Evolutionary conservation across 148 eudicot species (phyloP).

Genomic region (Suaeda aralocaspica): DNA sequence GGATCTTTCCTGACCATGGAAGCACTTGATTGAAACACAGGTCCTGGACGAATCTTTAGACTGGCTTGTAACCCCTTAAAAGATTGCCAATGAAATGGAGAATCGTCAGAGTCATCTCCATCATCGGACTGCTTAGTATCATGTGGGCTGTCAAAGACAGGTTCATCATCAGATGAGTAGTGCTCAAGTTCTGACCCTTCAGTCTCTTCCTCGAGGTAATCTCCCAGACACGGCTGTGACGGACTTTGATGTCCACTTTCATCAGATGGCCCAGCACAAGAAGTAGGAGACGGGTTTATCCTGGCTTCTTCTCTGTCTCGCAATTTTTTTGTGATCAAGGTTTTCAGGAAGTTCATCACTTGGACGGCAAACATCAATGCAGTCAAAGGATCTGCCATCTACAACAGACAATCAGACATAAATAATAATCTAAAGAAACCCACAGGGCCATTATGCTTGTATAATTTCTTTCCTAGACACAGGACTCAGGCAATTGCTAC

Average conservation of each 20-base stretch:
- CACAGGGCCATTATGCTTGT: neutral
- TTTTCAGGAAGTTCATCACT: slow-evolving; percentile 96
- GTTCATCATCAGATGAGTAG: slow-evolving; percentile 43
- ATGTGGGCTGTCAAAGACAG: slow-evolving; percentile 36
- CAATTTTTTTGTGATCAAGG: slow-evolving; percentile 67
- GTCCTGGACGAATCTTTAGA: slow-evolving; percentile 16
- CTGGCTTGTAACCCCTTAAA: slow-evolving; percentile 30
- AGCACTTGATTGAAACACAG: slow-evolving; percentile 39
- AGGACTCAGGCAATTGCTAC: neutral
- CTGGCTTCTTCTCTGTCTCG: slow-evolving; percentile 60
- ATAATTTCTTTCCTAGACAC: neutral
- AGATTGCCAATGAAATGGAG: slow-evolving; percentile 36
- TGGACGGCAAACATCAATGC: slow-evolving; percentile 90
- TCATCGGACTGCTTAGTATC: slow-evolving; percentile 33
- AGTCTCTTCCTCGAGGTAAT: slow-evolving; percentile 34
- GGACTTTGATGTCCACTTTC: slow-evolving; percentile 68
- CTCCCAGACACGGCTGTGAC: slow-evolving; percentile 37
- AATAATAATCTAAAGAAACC: neutral
- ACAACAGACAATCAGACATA: slow-evolving; percentile 14
- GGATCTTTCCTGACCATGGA: slow-evolving; percentile 24
- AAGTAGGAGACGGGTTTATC: slow-evolving; percentile 37
- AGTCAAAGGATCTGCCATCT: slow-evolving; percentile 95
- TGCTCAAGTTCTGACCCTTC: slow-evolving; percentile 40
- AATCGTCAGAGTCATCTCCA: slow-evolving; percentile 44
- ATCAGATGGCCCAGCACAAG: slow-evolving; percentile 50